These are phyloP conservation scores for Apiospora arundinis DNA, from an alignment of 2,329 filamentous ascomycete genomes.

Conservation along the genomic window DNA sequence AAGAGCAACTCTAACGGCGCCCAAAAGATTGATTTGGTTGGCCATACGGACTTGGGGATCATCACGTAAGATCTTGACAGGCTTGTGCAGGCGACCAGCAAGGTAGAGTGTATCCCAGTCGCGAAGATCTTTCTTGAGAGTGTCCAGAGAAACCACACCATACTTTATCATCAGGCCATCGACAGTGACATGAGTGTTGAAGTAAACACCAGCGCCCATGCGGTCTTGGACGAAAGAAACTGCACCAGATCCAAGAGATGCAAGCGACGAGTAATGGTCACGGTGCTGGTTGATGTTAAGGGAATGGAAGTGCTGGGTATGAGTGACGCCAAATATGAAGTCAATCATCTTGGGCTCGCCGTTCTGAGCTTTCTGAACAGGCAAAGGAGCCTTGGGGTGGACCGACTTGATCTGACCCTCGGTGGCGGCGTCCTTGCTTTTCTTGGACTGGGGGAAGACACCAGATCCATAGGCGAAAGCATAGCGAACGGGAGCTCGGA, in stretches of 20 bases:
- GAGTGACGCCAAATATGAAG: slow-evolving; percentile 95
- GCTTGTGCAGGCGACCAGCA: slow-evolving; percentile 95
- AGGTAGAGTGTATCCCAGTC: slow-evolving; percentile 96
- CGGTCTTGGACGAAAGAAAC: slow-evolving; percentile 86
- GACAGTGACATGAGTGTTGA: slow-evolving; percentile 93
- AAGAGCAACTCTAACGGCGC: slow-evolving; percentile 87
- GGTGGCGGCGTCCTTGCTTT: slow-evolving; percentile 57
- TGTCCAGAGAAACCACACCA: slow-evolving; percentile 93
- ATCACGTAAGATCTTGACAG: slow-evolving; percentile 92
- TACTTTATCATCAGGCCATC: slow-evolving; percentile 98
- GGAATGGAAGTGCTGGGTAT: slow-evolving; percentile 96
- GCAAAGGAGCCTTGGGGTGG: slow-evolving; percentile 82
- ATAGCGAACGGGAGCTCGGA: slow-evolving; percentile 91
- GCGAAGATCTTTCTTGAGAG: slow-evolving; percentile 82
- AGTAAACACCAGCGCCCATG: slow-evolving; percentile 94
- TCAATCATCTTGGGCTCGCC: slow-evolving; percentile 96
- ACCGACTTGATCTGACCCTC: slow-evolving; percentile 66
- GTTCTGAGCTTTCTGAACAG: slow-evolving; percentile 84
- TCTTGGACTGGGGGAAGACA: slow-evolving; percentile 81
- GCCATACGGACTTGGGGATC: slow-evolving; percentile 90
- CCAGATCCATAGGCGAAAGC: slow-evolving; percentile 97
- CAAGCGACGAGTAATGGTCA: slow-evolving; percentile 89
- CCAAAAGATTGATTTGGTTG: slow-evolving; percentile 94
- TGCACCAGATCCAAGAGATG: slow-evolving; percentile 81
- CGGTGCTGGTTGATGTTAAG: slow-evolving; percentile 89